Base-by-base conservation (phyloP, 1,139 yeast genomes). In the Candida sojae region DNA sequence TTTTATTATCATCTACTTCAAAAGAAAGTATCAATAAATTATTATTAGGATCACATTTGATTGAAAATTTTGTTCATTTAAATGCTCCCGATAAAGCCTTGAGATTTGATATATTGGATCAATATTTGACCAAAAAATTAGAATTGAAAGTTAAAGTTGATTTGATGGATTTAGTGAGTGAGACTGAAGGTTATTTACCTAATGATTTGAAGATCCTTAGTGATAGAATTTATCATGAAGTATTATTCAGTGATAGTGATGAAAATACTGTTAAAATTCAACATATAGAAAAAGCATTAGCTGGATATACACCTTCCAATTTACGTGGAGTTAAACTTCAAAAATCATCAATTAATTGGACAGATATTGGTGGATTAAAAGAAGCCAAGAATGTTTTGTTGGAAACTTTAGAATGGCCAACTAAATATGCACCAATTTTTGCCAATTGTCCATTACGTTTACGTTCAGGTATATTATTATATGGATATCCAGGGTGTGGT, bases 401-500 rank as follows among this genome's bases (percentile, higher is more conserved):
- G 44, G 98, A 93, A 62, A 93, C 98, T 0, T 68, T 93, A 36
- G 98, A 93, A 63, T 92, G 98, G 98, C 99, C 99, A 1, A 90
- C 97, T 0, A 88, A 86, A 59, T 93, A 92, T 62, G 96, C 97
- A 0, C 97, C 98, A 3, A 89, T 93, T 29, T 93, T 93, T 66
- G 86, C 88, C 17, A 84, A 83, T 55, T 89, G 96, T 60, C 97
- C 98, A 0, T 71, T 93, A 46, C 72, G 98, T 49, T 72, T 92
- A 48, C 77, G 98, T 59, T 90, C 97, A 0, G 99, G 99, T 47
- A 81, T 93, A 33, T 72, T 93, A 46, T 77, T 93, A 13, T 93
- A 92, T 66, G 99, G 99, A 0, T 93, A 89, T 61, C 99, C 99
- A 1, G 99, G 99, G 4, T 93, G 99, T 70, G 99, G 99, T 47